phyloP scores from a whole-genome alignment of 1,284 basidiomycete species.

The Cryptococcus hybrid region DNA sequence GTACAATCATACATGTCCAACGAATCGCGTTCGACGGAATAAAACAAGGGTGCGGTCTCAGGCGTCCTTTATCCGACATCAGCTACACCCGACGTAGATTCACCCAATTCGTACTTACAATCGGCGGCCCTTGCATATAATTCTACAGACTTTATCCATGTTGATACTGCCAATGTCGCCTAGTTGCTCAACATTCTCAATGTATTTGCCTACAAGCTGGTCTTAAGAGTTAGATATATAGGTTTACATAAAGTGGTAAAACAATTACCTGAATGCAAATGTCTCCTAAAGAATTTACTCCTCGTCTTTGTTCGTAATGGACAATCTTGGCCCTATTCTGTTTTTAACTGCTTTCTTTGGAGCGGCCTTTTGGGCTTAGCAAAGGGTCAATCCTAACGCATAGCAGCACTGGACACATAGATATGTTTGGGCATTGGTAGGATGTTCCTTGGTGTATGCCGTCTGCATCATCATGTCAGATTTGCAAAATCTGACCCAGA shows the following conservation, averaged over 20 bases:
- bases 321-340: constrained; percentile 54
- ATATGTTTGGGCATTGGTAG: constrained; percentile 64
- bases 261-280: constrained; percentile 70
- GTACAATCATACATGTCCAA: constrained; percentile 86
- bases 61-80: constrained; percentile 56
- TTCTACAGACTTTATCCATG: constrained; percentile 76
- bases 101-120: constrained; percentile 59
- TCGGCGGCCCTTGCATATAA: constrained; percentile 79
- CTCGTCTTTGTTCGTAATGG: constrained; percentile 65
- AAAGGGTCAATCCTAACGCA: constrained; percentile 68
- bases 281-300: constrained; percentile 66
- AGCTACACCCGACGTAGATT: background rate
- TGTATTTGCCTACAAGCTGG: constrained; percentile 78
- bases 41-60: constrained; percentile 79
- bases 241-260: background rate
- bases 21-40: constrained; percentile 65
- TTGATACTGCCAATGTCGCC: constrained; percentile 81
- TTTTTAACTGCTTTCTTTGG: constrained; percentile 55
- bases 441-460: constrained; percentile 67
- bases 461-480: constrained; percentile 57
- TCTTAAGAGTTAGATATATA: constrained; percentile 2
- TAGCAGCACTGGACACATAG: constrained; percentile 79
- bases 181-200: constrained; percentile 85
- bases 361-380: constrained; percentile 59
- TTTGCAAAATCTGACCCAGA: background rate